Percentiles rank a stretch among this genome's conserved stretches.
These are phyloP conservation scores for Clavaria fumosa DNA, from an alignment of 768 basidiomycete genomes.

Conservation along the genomic window DNA sequence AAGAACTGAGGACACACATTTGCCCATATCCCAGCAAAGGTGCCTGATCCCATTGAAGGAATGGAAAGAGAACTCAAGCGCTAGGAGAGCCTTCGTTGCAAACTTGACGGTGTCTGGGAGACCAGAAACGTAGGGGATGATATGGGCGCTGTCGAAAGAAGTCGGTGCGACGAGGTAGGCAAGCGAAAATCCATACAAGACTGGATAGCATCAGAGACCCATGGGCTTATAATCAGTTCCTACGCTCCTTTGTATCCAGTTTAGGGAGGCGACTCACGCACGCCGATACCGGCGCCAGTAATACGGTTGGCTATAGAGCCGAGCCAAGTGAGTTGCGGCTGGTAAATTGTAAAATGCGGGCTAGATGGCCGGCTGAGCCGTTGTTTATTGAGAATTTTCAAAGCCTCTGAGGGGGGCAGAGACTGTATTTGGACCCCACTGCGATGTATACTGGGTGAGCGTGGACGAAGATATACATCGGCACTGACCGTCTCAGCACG, in stretches of 20 bases:
- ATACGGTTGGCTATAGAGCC: slow-evolving; percentile 74
- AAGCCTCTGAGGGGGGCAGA: slow-evolving; percentile 38
- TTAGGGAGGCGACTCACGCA: slow-evolving; percentile 38
- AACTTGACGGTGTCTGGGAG: slow-evolving; percentile 70
- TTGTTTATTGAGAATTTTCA: slow-evolving; percentile 71
- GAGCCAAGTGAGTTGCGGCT: slow-evolving; percentile 85
- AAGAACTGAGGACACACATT: slow-evolving; percentile 63
- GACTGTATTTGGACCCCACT: slow-evolving; percentile 54
- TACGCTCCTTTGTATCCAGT: too few species aligned
- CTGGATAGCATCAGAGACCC: slow-evolving; percentile 26
- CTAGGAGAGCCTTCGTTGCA: slow-evolving; percentile 61
- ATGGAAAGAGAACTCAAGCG: slow-evolving; percentile 85
- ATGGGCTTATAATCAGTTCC: too few species aligned
- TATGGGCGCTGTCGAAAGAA: slow-evolving; percentile 62
- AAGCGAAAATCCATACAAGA: slow-evolving; percentile 78
- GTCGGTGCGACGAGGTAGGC: slow-evolving; percentile 74
- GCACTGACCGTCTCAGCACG: too few species aligned
- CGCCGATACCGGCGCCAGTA: slow-evolving; percentile 71
- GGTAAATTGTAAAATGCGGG: slow-evolving; percentile 95
- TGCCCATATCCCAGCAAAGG: slow-evolving; percentile 76
- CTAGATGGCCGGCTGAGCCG: slow-evolving; percentile 78
- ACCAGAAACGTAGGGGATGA: slow-evolving; percentile 54
- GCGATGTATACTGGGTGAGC: too few species aligned
- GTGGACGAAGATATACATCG: too few species aligned
- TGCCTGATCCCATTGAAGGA: slow-evolving; percentile 83